phyloP scores from a whole-genome alignment of 169 alveolate genomes.

The Plasmodium ovale region DNA sequence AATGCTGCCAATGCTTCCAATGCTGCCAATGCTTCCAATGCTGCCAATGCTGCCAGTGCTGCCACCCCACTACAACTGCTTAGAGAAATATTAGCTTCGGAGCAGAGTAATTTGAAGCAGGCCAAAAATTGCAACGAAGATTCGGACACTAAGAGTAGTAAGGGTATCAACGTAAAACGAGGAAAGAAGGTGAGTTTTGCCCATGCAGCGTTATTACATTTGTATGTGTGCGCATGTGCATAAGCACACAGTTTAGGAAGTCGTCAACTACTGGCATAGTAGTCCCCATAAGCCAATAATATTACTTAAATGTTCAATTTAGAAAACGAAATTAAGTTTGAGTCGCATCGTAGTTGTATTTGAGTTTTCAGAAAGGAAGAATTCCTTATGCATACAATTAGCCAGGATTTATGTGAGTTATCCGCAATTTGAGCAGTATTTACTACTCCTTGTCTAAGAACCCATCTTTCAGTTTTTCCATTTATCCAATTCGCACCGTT shows the following conservation, averaged over 20 bases:
- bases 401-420: neutral
- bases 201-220: neutral
- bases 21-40: too few species aligned
- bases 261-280: neutral
- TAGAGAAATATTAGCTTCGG: constrained; percentile 26
- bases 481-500: neutral
- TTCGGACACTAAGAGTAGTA: neutral
- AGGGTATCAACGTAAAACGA: neutral
- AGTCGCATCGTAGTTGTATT: neutral
- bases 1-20: too few species aligned
- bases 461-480: neutral
- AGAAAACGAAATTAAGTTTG: neutral
- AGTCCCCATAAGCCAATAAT: neutral
- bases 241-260: neutral
- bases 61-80: constrained; percentile 1
- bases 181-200: constrained; percentile 38
- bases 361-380: neutral
- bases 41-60: too few species aligned
- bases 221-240: neutral
- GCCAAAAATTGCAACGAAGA: constrained; percentile 5
- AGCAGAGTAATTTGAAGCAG: neutral
- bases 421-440: neutral
- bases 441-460: neutral
- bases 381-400: neutral
- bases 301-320: neutral